Conservation (phyloP, 306 rosid genomes). For the Inga laurina region DNA sequence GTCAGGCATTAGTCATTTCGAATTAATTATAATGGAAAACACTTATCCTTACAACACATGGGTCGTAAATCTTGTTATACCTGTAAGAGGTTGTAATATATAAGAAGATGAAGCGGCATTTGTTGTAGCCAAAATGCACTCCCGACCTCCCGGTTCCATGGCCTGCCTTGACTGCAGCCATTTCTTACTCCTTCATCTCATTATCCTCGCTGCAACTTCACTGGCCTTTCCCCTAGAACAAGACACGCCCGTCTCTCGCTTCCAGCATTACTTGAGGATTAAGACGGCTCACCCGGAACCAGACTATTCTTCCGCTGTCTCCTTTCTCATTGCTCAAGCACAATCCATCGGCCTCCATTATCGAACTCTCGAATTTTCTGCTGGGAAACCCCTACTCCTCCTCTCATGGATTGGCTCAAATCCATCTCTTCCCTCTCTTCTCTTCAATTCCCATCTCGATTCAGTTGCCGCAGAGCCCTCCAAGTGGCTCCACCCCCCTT, state of each 20-base stretch:
- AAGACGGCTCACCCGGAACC: slow-evolving; percentile 89
- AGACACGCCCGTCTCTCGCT: slow-evolving; percentile 70
- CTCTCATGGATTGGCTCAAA: slow-evolving; percentile 78
- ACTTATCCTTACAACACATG: too few relatives aligned
- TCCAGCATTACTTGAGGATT: slow-evolving; percentile 76
- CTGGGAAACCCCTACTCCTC: slow-evolving; percentile 71
- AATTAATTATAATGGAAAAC: too few relatives aligned
- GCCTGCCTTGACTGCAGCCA: background rate
- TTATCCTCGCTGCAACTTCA: background rate
- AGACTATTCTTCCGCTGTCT: slow-evolving; percentile 64
- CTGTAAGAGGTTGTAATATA: too few relatives aligned
- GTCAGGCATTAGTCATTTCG: too few relatives aligned
- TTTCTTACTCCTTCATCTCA: background rate
- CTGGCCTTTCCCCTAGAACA: background rate
- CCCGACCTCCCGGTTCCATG: background rate
- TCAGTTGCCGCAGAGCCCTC: slow-evolving; percentile 88
- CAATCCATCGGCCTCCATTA: slow-evolving; percentile 42
- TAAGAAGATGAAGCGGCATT: background rate
- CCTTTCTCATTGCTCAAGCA: slow-evolving; percentile 72
- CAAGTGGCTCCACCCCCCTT: slow-evolving; percentile 88
- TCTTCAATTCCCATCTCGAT: slow-evolving; percentile 92
- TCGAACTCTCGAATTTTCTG: slow-evolving; percentile 53
- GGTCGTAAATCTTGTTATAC: too few relatives aligned
- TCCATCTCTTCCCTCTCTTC: slow-evolving; percentile 74
- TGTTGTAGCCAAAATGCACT: background rate